Evolutionary conservation across 2,329 filamentous ascomycete genomes (phyloP).

Genomic region (Trichoderma aggressivum): DNA sequence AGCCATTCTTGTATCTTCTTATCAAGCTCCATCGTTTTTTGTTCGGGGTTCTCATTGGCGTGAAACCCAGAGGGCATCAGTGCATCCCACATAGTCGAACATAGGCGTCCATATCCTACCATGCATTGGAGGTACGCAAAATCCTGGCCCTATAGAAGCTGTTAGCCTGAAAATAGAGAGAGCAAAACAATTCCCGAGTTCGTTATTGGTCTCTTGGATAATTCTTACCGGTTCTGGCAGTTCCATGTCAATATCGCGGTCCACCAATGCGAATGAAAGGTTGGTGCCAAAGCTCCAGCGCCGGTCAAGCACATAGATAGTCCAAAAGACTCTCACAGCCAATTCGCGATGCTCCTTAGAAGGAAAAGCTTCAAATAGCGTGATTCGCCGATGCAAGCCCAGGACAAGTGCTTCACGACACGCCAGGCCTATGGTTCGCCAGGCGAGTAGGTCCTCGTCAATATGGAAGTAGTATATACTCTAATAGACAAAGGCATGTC

Average conservation of each 20-base stretch:
- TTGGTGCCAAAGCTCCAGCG: slow-evolving; percentile 52
- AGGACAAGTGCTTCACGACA: slow-evolving; percentile 46
- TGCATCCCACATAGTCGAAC: slow-evolving; percentile 46
- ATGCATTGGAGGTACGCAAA: slow-evolving; percentile 45
- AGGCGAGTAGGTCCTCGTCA: slow-evolving; percentile 48
- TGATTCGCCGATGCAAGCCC: slow-evolving; percentile 45
- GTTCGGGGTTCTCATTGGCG: slow-evolving; percentile 32
- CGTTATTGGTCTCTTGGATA: background rate
- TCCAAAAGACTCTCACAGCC: slow-evolving; percentile 46
- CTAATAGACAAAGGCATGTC: slow-evolving; percentile 22
- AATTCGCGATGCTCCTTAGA: slow-evolving; percentile 27
- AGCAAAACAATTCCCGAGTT: background rate
- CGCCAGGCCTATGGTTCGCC: slow-evolving; percentile 46
- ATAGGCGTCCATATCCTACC: slow-evolving; percentile 46
- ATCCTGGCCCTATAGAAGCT: slow-evolving; percentile 28
- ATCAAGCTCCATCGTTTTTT: slow-evolving; percentile 14
- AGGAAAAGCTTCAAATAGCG: slow-evolving; percentile 22
- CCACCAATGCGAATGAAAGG: background rate
- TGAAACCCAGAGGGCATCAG: slow-evolving; percentile 37
- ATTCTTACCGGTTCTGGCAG: background rate
- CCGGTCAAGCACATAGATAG: slow-evolving; percentile 49
- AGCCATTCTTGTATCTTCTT: background rate
- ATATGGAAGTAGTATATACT: slow-evolving; percentile 43
- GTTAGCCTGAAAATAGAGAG: background rate
- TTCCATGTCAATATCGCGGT: background rate